Evolutionary conservation across 192 early-diverging fungal genomes (phyloP), one percentile per base, ranked within the genome.

Genomic region (Glomus cerebriforme): DNA sequence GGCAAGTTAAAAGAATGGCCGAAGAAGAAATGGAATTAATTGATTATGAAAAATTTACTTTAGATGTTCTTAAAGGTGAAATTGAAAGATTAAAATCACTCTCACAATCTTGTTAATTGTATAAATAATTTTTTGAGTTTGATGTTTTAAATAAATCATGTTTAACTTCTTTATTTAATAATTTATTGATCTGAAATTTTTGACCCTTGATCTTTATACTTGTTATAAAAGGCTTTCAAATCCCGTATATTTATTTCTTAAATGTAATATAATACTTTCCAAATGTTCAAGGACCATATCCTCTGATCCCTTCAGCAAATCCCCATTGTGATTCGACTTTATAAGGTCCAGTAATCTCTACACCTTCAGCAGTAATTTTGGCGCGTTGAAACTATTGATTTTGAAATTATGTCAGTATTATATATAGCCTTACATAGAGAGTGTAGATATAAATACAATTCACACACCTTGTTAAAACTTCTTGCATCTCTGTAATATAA

Each of bases 401-500:
- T 13, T 60, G 22, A 49, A 37, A 78, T 27, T 27, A 10, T 70
- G 79, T 19, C 39, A 80, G 34, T 75, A 76, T 80, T 45, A n/a
- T n/a, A n/a, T 26, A 24, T 29, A 35, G 12, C 26, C 31, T 68
- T 45, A n/a, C 8, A 60, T n/a, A 77, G 15, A 29, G 27, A 59
- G 35, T 32, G 63, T 27, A 24, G 0, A 27, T n/a, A 68, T 32
- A 69, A n/a, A 60, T 47, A 34, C 26, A 29, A 24, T 4, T 19
- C 32, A 75, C n/a, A 43, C 84, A 96, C 93, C 89, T 93, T 96
- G 88, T 98, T 98, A 83, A 96, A 81, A 70, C 94, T 91, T 83
- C 96, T 85, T 59, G 95, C 94, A 84, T 99, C 98, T 84, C 98
- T 90, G 91, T 97, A 98, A 79, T 90, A 97, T 76, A 98, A 91